Conservation (phyloP, 257 asterid species). For the Plectranthus barbatus region DNA sequence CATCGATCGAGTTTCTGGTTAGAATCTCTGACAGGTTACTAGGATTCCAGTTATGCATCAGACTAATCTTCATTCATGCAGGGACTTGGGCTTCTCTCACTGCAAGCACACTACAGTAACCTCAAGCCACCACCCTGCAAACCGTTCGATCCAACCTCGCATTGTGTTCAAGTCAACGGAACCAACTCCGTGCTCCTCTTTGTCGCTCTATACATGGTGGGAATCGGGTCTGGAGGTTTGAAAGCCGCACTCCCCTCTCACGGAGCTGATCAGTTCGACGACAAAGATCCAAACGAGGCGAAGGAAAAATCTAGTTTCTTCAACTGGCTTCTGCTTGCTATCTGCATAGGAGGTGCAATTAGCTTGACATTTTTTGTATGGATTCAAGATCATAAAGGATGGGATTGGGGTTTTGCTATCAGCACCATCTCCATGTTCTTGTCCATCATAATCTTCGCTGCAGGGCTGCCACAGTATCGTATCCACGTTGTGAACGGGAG, state of each 20-base stretch:
- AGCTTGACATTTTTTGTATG: constrained; percentile 56
- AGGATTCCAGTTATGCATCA: not conserved
- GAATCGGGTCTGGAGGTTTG: constrained; percentile 49
- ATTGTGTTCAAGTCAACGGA: too few species aligned
- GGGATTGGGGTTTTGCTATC: constrained; percentile 55
- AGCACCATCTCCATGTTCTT: constrained; percentile 47
- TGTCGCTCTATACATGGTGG: constrained; percentile 43
- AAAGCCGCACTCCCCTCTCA: constrained; percentile 71
- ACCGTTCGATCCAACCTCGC: too few species aligned
- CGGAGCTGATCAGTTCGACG: constrained; percentile 76
- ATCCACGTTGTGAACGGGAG: constrained; percentile 47
- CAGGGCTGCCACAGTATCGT: constrained; percentile 53
- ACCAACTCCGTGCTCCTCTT: constrained; percentile 19
- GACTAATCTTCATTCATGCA: not conserved
- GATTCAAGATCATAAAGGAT: constrained; percentile 68
- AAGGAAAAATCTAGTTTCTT: constrained; percentile 52
- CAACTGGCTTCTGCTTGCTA: constrained; percentile 47
- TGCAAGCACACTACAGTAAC: too few species aligned
- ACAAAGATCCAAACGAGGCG: constrained; percentile 48
- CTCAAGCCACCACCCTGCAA: too few species aligned
- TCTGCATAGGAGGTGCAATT: constrained; percentile 53
- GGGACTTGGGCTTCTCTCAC: too few species aligned
- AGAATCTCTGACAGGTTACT: not conserved
- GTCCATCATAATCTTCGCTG: constrained; percentile 25
- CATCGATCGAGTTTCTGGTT: constrained; percentile 46